These are phyloP conservation scores for Eucalyptus paniculata DNA, from an alignment of 345 rosid species.

Conservation along the genomic window DNA sequence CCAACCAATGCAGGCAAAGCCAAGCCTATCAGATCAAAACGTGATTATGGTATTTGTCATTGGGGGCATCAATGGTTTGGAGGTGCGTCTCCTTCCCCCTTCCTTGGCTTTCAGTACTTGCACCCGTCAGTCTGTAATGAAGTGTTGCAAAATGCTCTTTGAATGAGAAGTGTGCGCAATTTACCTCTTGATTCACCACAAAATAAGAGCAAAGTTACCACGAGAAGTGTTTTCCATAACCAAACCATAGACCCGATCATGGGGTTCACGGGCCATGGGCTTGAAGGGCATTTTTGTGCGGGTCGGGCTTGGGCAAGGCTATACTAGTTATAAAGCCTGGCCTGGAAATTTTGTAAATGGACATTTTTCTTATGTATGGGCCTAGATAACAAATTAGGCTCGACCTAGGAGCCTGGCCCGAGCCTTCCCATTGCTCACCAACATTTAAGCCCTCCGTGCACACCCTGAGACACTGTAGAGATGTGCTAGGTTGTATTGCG, in stretches of 20 bases:
- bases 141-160: background rate
- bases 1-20: conserved; percentile 55
- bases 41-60: conserved; percentile 70
- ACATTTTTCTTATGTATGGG: background rate
- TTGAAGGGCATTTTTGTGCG: background rate
- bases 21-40: conserved; percentile 75
- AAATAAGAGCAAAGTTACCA: background rate
- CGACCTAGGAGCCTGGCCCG: background rate
- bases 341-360: background rate
- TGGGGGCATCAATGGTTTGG: conserved; percentile 86
- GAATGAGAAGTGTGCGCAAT: background rate
- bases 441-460: background rate
- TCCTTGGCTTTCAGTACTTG: background rate
- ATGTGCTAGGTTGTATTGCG: background rate
- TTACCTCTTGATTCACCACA: background rate
- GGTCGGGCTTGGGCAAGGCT: background rate
- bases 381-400: background rate
- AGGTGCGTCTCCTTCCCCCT: conserved; percentile 22
- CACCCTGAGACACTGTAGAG: background rate
- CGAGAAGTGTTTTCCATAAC: background rate
- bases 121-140: background rate
- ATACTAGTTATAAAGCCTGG: background rate
- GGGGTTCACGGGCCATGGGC: background rate
- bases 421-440: background rate
- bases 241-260: background rate